These are phyloP conservation scores for Centrapalus pauciflorus DNA, from an alignment of 129 eudicot genomes.

Conservation along the genomic window DNA sequence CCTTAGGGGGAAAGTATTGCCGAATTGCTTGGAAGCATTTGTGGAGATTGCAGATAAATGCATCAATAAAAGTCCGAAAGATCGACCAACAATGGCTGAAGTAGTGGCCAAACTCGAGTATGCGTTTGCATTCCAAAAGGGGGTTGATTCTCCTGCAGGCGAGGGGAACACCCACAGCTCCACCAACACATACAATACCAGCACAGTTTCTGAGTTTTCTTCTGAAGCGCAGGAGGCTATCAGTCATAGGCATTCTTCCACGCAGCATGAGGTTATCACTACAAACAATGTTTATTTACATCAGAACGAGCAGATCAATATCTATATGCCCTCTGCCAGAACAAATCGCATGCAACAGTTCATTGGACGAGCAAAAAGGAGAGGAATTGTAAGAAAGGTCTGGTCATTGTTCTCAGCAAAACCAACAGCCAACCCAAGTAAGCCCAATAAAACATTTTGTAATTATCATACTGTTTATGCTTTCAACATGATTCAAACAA, in stretches of 20 bases:
- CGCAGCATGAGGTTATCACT: background rate
- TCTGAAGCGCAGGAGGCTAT: background rate
- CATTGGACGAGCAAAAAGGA: background rate
- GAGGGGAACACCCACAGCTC: background rate
- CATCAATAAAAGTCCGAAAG: conserved; percentile 2
- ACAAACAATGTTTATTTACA: background rate
- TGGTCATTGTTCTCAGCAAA: background rate
- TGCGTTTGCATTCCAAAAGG: conserved; percentile 7
- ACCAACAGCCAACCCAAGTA: background rate
- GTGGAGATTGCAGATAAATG: conserved; percentile 11
- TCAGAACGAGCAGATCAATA: background rate
- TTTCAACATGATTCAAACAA: background rate
- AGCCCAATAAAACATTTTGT: background rate
- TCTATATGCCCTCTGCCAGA: background rate
- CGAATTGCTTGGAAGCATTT: conserved; percentile 5
- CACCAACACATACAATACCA: background rate
- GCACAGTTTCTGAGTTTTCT: background rate
- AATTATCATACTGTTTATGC: background rate
- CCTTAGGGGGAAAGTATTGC: conserved; percentile 1
- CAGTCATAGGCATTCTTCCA: background rate
- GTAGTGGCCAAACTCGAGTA: conserved; percentile 8
- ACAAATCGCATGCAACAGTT: background rate
- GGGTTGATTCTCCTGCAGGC: background rate
- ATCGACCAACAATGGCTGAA: conserved; percentile 18
- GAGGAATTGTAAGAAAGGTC: background rate